These are phyloP conservation scores for Pythium chondricola DNA, from an alignment of 352 stramenopile species.

Conservation along the genomic window DNA sequence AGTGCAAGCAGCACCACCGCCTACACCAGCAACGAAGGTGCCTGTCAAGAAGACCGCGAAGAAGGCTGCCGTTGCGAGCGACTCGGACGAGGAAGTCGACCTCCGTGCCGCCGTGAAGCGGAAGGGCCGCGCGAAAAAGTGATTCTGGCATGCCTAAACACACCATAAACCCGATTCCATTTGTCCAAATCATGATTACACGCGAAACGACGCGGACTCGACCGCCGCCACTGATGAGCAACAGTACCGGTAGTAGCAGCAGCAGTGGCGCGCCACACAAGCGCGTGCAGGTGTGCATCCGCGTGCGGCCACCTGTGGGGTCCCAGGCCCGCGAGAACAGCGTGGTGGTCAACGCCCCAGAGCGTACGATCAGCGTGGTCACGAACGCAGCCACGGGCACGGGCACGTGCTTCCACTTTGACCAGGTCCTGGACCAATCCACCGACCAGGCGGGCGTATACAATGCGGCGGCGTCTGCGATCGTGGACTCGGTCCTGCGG, in stretches of 20 bases:
- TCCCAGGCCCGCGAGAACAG: conserved; percentile 5
- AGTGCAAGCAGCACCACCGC: conserved; percentile 1
- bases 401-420: conserved; percentile 59
- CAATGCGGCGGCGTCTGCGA: conserved; percentile 28
- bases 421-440: conserved; percentile 40
- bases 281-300: conserved; percentile 64
- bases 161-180: no score
- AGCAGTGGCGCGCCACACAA: conserved; percentile 28
- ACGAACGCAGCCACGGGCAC: conserved; percentile 42
- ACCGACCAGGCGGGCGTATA: conserved; percentile 54
- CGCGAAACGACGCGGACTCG: no score
- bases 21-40: conserved; percentile 1
- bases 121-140: conserved; percentile 27
- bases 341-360: conserved; percentile 36
- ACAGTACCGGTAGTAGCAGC: no score
- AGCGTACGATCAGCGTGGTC: conserved; percentile 61
- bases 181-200: no score
- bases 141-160: not conserved
- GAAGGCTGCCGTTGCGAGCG: conserved; percentile 34
- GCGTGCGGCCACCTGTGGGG: conserved; percentile 35
- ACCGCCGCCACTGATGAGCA: no score
- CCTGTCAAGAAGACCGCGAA: conserved; percentile 17
- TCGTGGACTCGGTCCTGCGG: conserved; percentile 51
- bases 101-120: conserved; percentile 69
- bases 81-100: conserved; percentile 52